Evolutionary conservation across 2,329 filamentous ascomycete species (phyloP).

Genomic region (Scytalidium sp.): DNA sequence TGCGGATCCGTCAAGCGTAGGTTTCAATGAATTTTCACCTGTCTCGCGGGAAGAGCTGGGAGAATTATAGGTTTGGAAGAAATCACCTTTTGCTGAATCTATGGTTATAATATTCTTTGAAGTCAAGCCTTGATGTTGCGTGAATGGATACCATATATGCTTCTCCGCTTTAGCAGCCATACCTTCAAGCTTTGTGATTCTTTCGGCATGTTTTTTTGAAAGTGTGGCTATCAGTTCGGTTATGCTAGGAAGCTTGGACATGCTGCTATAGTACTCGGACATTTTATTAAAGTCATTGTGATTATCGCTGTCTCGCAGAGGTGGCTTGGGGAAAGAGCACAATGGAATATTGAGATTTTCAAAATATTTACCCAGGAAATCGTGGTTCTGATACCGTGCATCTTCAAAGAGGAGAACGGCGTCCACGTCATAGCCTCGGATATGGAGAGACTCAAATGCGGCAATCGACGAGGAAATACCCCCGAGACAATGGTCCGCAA

Average conservation of each 20-base stretch:
- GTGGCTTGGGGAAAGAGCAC: conserved; percentile 56
- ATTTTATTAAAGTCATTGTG: conserved; percentile 55
- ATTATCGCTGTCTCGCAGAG: conserved; percentile 35
- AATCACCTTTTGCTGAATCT: conserved; percentile 77
- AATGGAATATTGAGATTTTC: conserved; percentile 53
- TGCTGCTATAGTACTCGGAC: conserved; percentile 58
- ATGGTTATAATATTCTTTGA: conserved; percentile 67
- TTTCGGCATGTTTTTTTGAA: conserved; percentile 47
- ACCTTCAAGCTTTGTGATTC: conserved; percentile 56
- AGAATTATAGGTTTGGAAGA: conserved; percentile 60
- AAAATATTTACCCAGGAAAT: conserved; percentile 69
- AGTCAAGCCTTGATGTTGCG: conserved; percentile 67
- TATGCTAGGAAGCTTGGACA: conserved; percentile 37
- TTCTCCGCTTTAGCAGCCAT: conserved; percentile 60
- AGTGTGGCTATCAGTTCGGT: conserved; percentile 48
- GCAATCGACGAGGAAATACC: conserved; percentile 80
- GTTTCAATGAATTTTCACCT: conserved; percentile 44
- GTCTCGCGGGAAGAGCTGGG: conserved; percentile 5
- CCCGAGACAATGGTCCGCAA: conserved; percentile 73
- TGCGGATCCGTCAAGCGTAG: conserved; percentile 79
- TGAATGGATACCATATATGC: conserved; percentile 84
- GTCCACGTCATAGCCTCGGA: conserved; percentile 78
- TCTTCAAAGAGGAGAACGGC: conserved; percentile 68
- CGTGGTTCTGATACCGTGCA: conserved; percentile 62
- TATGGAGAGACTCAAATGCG: conserved; percentile 71